Conservation (phyloP, 164 flowering plant genomes). For the Berberis vulgaris region DNA sequence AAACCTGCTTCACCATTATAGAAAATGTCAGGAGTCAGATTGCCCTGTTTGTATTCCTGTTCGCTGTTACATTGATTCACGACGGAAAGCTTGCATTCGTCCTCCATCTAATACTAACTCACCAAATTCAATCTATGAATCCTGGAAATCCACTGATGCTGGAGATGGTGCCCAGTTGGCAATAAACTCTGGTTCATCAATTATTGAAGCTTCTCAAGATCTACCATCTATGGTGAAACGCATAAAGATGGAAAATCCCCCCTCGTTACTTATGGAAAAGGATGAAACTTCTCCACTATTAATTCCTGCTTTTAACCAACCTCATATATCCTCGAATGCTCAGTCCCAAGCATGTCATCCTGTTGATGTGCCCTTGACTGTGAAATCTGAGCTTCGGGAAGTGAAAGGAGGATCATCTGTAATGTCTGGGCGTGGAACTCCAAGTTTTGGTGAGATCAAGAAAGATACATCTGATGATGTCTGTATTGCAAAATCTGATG, state of each 20-base stretch:
- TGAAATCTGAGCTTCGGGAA: slow-evolving; percentile 40
- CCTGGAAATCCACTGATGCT: slow-evolving; percentile 28
- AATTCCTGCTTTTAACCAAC: slow-evolving; percentile 22
- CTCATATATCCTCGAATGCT: slow-evolving; percentile 22
- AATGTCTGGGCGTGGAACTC: slow-evolving; percentile 26
- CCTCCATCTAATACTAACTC: slow-evolving; percentile 21
- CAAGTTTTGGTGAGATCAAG: slow-evolving; percentile 21
- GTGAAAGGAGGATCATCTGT: slow-evolving; percentile 37
- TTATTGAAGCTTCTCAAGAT: slow-evolving; percentile 43
- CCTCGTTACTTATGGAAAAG: slow-evolving; percentile 32
- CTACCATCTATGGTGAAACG: slow-evolving; percentile 57
- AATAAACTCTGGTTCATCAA: slow-evolving; percentile 21
- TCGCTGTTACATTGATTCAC: slow-evolving; percentile 20
- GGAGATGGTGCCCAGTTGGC: slow-evolving; percentile 26
- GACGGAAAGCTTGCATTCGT: slow-evolving; percentile 19
- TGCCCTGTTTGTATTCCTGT: slow-evolving; percentile 89
- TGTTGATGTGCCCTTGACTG: slow-evolving; percentile 17
- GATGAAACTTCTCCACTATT: slow-evolving; percentile 29
- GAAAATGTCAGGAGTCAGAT: slow-evolving; percentile 32
- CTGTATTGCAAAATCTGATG: slow-evolving; percentile 23
- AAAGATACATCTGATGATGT: slow-evolving; percentile 27
- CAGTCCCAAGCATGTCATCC: slow-evolving; percentile 28
- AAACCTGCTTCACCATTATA: slow-evolving; percentile 40
- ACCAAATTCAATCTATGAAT: slow-evolving; percentile 24
- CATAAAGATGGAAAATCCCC: slow-evolving; percentile 57